phyloP scores from a whole-genome alignment of 768 basidiomycete genomes.

The Agrocybe chaxingu region DNA sequence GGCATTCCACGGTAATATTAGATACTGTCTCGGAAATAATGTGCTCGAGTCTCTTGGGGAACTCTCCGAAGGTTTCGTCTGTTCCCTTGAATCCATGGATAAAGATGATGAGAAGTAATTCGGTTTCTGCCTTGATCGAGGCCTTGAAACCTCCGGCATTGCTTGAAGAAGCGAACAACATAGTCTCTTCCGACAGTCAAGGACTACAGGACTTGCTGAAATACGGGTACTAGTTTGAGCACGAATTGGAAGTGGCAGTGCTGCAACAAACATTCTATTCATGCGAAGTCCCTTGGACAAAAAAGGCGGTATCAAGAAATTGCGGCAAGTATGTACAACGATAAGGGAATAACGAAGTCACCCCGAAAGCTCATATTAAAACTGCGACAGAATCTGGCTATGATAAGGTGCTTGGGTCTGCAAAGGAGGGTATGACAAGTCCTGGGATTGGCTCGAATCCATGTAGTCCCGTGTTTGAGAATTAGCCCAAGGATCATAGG shows the following conservation, averaged over 20 bases:
- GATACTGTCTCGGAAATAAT: conserved; percentile 64
- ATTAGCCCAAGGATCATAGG: background rate
- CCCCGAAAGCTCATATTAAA: background rate
- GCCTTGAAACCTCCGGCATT: conserved; percentile 8
- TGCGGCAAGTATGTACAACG: background rate
- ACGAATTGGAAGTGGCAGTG: too few relatives aligned
- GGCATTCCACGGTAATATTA: conserved; percentile 58
- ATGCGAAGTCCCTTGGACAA: too few relatives aligned
- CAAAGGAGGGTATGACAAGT: conserved; percentile 32
- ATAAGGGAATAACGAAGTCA: background rate
- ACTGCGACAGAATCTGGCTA: conserved; percentile 40
- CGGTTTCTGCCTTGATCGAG: conserved; percentile 24
- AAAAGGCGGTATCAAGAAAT: too few relatives aligned
- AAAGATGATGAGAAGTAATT: conserved; percentile 67
- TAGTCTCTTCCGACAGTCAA: background rate
- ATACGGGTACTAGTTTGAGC: too few relatives aligned
- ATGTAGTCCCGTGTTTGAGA: conserved; percentile 14
- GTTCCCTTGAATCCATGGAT: conserved; percentile 71
- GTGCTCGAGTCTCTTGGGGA: conserved; percentile 79
- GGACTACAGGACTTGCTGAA: background rate
- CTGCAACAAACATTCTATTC: too few relatives aligned
- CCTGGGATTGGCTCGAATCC: conserved; percentile 17
- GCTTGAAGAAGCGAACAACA: background rate
- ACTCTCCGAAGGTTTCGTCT: conserved; percentile 71
- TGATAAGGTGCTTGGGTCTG: conserved; percentile 56